Conservation (phyloP, 495 filamentous ascomycete genomes). For the Penicillium paradoxum region DNA sequence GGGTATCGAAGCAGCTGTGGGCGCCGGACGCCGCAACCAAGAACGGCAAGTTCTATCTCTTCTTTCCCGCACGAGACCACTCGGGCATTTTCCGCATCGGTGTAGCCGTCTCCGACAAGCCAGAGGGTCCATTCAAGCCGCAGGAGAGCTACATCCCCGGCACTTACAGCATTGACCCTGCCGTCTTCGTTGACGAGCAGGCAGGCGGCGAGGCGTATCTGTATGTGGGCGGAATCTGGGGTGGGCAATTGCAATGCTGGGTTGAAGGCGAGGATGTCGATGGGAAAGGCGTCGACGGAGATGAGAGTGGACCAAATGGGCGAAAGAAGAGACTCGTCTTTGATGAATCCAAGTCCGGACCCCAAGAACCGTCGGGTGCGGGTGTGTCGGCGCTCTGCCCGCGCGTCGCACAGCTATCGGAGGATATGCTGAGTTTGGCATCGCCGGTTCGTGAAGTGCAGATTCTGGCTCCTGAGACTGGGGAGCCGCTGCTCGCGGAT, state of each 20-base stretch:
- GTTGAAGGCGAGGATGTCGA: neutral
- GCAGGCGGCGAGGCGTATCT: constrained; percentile 39
- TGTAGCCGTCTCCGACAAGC: constrained; percentile 39
- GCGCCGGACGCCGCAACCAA: constrained; percentile 44
- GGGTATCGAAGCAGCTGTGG: constrained; percentile 46
- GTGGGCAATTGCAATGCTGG: constrained; percentile 63
- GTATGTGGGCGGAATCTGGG: constrained; percentile 59
- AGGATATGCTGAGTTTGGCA: constrained; percentile 58
- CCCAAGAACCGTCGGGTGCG: constrained; percentile 51
- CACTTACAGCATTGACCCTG: constrained; percentile 47
- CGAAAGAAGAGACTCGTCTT: constrained; percentile 34
- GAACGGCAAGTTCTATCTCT: constrained; percentile 47
- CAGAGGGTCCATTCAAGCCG: constrained; percentile 44
- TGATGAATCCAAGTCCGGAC: constrained; percentile 38
- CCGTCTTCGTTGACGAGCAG: constrained; percentile 46
- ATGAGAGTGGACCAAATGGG: neutral
- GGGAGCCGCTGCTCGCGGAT: constrained; percentile 52
- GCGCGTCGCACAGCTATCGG: constrained; percentile 54
- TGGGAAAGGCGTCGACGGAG: neutral
- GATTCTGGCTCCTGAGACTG: constrained; percentile 53
- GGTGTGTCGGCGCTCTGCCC: constrained; percentile 48
- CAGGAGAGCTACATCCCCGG: constrained; percentile 33
- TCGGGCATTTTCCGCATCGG: constrained; percentile 58
- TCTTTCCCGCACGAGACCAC: constrained; percentile 45
- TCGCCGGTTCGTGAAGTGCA: constrained; percentile 45